Evolutionary conservation across 2,329 filamentous ascomycete species (phyloP).

Genomic region (Rutstroemia sp.): DNA sequence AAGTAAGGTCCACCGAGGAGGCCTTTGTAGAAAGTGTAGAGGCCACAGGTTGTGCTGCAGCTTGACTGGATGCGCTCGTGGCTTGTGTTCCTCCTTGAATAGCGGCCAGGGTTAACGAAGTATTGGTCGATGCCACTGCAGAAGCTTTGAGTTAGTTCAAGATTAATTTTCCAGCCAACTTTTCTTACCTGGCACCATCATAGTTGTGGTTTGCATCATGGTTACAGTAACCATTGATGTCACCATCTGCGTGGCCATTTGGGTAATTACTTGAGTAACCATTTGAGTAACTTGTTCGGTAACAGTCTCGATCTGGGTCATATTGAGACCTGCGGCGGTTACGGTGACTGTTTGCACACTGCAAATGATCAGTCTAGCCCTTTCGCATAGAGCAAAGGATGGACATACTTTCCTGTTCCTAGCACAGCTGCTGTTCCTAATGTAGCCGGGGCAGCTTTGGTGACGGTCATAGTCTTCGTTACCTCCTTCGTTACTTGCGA

Average conservation of each 20-base stretch:
- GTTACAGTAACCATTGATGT: constrained; percentile 7
- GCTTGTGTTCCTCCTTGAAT: not conserved
- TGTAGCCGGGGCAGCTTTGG: constrained; percentile 24
- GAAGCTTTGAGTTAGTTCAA: not conserved
- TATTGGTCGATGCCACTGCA: not conserved
- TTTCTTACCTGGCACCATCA: not conserved
- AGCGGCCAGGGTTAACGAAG: not conserved
- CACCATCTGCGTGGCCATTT: not conserved
- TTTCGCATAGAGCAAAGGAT: not conserved
- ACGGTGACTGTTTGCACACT: constrained; percentile 32
- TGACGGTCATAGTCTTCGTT: constrained; percentile 29
- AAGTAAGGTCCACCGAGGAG: not conserved
- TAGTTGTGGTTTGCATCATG: not conserved
- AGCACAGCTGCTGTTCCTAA: constrained; percentile 4
- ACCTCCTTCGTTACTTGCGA: not conserved
- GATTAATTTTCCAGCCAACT: too few relatives aligned
- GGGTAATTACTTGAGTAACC: not conserved
- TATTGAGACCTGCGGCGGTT: constrained; percentile 28
- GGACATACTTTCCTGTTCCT: constrained; percentile 5
- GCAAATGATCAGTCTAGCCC: not conserved
- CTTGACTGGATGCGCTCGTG: not conserved
- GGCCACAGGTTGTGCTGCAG: not conserved
- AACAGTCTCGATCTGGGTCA: constrained; percentile 15
- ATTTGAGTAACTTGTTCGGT: constrained; percentile 8
- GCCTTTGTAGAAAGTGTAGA: not conserved